Percentiles rank a stretch among this genome's conserved stretches.
phyloP scores from a whole-genome alignment of 768 basidiomycete genomes.

The Calvatia gigantea region DNA sequence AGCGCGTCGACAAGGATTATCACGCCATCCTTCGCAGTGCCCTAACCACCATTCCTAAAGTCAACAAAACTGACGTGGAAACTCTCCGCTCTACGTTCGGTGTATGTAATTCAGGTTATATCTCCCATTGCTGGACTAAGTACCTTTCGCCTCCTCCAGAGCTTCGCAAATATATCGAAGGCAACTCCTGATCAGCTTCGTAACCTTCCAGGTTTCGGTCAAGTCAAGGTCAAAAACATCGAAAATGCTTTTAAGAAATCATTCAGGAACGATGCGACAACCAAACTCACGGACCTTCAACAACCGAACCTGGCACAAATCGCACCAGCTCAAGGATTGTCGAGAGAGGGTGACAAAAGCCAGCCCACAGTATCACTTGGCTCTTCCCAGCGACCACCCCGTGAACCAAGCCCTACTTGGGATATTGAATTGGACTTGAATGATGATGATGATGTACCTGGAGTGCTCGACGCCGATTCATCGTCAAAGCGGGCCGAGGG shows the following conservation, averaged over 20 bases:
- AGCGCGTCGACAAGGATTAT: constrained; percentile 89
- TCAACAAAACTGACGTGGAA: constrained; percentile 97
- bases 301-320: constrained; percentile 10
- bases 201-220: constrained; percentile 88
- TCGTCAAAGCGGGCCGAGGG: not conserved
- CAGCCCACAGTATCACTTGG: not conserved
- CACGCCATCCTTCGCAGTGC: constrained; percentile 74
- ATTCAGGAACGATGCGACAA: constrained; percentile 68
- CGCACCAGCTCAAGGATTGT: not conserved
- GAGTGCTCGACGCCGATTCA: not conserved
- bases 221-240: constrained; percentile 88
- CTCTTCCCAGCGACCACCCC: constrained; percentile 16
- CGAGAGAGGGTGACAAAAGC: not conserved
- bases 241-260: constrained; percentile 90
- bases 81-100: constrained; percentile 91
- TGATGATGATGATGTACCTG: constrained; percentile 13
- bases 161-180: constrained; percentile 76
- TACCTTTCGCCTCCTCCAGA: constrained; percentile 41
- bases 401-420: constrained; percentile 62
- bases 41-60: constrained; percentile 85
- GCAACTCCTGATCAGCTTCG: constrained; percentile 73
- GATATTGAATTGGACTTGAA: constrained; percentile 65
- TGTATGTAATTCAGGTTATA: constrained; percentile 43
- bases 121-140: not conserved
- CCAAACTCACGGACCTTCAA: constrained; percentile 25